Evolutionary conservation across 768 basidiomycete species (phyloP).

Genomic region (Mycena amicta): DNA sequence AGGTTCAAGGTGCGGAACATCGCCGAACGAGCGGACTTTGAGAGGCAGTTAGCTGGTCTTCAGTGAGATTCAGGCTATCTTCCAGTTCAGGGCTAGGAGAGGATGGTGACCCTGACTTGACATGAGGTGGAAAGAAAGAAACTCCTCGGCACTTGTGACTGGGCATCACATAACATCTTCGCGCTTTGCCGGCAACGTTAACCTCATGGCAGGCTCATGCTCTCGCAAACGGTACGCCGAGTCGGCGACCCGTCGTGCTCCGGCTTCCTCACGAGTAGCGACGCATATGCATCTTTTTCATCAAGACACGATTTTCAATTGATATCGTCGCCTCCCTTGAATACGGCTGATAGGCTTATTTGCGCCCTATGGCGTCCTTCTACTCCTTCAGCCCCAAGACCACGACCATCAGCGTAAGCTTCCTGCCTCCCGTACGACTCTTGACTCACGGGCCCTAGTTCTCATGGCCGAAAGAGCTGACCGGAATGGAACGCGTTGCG

Average conservation of each 20-base stretch:
- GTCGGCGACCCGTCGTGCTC: background rate
- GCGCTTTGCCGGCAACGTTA: background rate
- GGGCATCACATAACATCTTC: background rate
- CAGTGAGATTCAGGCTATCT: background rate
- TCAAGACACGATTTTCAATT: background rate
- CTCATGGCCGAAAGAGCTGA: constrained; percentile 54
- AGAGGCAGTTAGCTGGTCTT: background rate
- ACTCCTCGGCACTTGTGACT: background rate
- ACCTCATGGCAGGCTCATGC: no score
- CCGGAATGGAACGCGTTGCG: constrained; percentile 67
- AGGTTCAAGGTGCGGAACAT: background rate
- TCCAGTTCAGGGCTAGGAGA: no score
- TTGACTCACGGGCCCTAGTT: no score
- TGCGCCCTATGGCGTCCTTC: constrained; percentile 33
- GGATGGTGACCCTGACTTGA: background rate
- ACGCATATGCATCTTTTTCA: background rate
- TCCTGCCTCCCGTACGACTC: constrained; percentile 3
- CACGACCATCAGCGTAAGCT: constrained; percentile 45
- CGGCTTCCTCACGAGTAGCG: background rate
- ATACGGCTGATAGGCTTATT: background rate
- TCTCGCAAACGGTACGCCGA: background rate
- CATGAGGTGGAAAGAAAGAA: background rate
- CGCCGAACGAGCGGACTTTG: background rate
- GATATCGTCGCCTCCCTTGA: background rate
- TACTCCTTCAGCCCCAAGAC: constrained; percentile 49